phyloP scores from a whole-genome alignment of 2,329 filamentous ascomycete species.

The Monilinia fructigena region DNA sequence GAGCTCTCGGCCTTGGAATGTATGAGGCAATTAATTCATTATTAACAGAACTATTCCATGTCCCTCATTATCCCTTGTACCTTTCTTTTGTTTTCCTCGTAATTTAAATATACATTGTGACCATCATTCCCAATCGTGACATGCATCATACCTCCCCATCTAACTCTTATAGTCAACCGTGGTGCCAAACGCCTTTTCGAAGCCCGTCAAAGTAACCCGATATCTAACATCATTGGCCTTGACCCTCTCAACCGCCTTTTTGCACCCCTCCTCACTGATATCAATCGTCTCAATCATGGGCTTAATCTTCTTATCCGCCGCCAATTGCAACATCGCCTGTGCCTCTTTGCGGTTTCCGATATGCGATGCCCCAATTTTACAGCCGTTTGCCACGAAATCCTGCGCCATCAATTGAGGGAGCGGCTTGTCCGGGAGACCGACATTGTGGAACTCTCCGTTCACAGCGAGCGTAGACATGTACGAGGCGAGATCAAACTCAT shows the following conservation, averaged over 20 bases:
- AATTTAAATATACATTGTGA: not conserved
- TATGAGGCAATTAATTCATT: no score
- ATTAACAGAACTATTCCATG: not conserved
- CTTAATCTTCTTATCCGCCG: slow-evolving; percentile 56
- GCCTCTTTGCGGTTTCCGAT: slow-evolving; percentile 52
- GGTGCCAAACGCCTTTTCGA: slow-evolving; percentile 60
- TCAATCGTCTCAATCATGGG: slow-evolving; percentile 51
- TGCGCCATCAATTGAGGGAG: slow-evolving; percentile 55
- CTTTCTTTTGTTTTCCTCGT: not conserved
- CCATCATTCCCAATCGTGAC: no score
- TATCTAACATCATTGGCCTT: slow-evolving; percentile 71
- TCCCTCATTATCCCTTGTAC: not conserved
- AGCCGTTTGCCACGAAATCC: slow-evolving; percentile 55
- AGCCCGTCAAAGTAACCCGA: slow-evolving; percentile 67
- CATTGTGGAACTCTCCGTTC: slow-evolving; percentile 61
- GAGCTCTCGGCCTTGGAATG: no score
- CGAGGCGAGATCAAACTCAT: slow-evolving; percentile 43
- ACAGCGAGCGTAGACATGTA: slow-evolving; percentile 61
- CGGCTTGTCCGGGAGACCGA: slow-evolving; percentile 63
- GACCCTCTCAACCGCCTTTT: slow-evolving; percentile 67
- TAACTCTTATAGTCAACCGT: slow-evolving; percentile 21
- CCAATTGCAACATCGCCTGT: slow-evolving; percentile 59
- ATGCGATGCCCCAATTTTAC: slow-evolving; percentile 46
- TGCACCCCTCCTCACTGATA: slow-evolving; percentile 49
- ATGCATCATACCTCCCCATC: not conserved